phyloP scores from a whole-genome alignment of 2,329 filamentous ascomycete species.

The Nemania bipapillata region DNA sequence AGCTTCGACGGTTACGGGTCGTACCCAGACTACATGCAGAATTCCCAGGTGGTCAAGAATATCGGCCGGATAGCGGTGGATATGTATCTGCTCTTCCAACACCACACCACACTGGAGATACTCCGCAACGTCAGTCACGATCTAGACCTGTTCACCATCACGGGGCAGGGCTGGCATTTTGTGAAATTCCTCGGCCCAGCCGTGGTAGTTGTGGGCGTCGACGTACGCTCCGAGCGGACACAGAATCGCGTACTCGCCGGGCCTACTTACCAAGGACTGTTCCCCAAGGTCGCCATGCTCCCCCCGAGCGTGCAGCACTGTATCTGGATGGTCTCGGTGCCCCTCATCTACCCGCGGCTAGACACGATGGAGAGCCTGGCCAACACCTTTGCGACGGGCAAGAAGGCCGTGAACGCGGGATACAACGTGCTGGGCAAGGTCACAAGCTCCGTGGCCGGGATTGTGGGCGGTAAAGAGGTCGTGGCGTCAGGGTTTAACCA shows the following conservation, averaged over 20 bases:
- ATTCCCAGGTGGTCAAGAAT: slow-evolving; percentile 97
- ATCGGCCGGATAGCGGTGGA: slow-evolving; percentile 94
- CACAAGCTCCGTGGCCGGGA: slow-evolving; percentile 91
- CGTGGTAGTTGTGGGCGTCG: slow-evolving; percentile 87
- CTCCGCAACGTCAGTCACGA: slow-evolving; percentile 89
- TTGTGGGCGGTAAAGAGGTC: slow-evolving; percentile 92
- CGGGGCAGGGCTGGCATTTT: slow-evolving; percentile 98
- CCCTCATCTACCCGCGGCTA: slow-evolving; percentile 87
- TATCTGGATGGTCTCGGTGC: slow-evolving; percentile 93
- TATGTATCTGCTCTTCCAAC: slow-evolving; percentile 98
- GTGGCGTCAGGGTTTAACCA: slow-evolving; percentile 92
- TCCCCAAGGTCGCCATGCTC: slow-evolving; percentile 91
- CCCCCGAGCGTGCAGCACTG: slow-evolving; percentile 96
- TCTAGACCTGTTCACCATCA: slow-evolving; percentile 93
- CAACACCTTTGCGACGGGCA: slow-evolving; percentile 90
- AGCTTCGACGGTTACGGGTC: slow-evolving; percentile 98
- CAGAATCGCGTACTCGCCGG: slow-evolving; percentile 93
- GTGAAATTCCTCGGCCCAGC: slow-evolving; percentile 94
- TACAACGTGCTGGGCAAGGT: slow-evolving; percentile 97
- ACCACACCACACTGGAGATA: slow-evolving; percentile 94
- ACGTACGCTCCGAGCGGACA: slow-evolving; percentile 91
- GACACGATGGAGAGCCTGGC: slow-evolving; percentile 92
- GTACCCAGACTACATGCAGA: slow-evolving; percentile 98
- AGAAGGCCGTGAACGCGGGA: slow-evolving; percentile 94
- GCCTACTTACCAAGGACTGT: slow-evolving; percentile 95